Evolutionary conservation across 2,329 filamentous ascomycete species (phyloP).

Genomic region (Penicillium sp.): DNA sequence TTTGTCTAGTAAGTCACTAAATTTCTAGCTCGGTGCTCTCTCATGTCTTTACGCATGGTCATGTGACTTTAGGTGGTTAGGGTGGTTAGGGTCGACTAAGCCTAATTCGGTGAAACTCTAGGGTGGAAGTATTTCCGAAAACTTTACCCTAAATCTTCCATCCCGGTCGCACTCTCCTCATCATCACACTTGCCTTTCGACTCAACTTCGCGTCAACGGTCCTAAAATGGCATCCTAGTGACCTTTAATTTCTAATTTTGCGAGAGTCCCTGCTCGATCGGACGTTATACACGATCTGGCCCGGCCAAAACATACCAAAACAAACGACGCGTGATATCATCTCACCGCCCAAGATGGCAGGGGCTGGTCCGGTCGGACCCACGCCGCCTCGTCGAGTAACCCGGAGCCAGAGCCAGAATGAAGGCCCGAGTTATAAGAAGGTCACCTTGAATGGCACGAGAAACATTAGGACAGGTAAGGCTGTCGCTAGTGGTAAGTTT

Average conservation of each 20-base stretch:
- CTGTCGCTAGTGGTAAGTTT: conserved; percentile 7
- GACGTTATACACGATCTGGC: background rate
- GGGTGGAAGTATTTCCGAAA: background rate
- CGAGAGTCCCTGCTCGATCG: background rate
- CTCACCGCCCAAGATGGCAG: conserved; percentile 8
- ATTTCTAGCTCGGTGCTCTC: too few species aligned
- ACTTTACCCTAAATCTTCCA: background rate
- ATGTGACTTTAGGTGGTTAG: background rate
- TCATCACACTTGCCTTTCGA: background rate
- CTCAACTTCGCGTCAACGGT: background rate
- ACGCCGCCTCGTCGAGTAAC: conserved; percentile 26
- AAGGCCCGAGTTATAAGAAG: conserved; percentile 21
- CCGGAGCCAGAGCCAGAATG: conserved; percentile 28
- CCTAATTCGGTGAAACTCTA: background rate
- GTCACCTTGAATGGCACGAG: background rate
- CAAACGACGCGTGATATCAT: background rate
- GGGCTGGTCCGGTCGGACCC: background rate
- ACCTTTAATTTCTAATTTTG: background rate
- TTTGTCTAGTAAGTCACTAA: too few species aligned
- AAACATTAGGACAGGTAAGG: conserved; percentile 3
- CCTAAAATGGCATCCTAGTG: background rate
- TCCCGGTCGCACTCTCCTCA: background rate
- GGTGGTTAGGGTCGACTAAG: background rate
- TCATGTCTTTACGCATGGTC: background rate
- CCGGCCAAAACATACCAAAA: background rate